Evolutionary conservation across 2,329 filamentous ascomycete genomes (phyloP).

Genomic region (Venturia pyrina): DNA sequence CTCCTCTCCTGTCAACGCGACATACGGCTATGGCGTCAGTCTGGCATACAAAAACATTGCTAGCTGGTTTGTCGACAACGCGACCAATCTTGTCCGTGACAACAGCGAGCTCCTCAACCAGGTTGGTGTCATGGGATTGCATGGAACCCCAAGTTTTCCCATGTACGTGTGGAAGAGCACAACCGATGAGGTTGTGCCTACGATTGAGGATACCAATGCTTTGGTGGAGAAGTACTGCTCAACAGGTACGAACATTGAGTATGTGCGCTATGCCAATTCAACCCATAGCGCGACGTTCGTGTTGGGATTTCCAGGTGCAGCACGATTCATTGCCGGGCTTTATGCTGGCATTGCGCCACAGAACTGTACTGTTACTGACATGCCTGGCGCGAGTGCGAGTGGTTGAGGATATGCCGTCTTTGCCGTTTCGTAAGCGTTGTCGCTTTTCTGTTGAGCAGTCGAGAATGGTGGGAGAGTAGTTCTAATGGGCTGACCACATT

Average conservation of each 20-base stretch:
- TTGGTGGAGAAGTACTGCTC: slow-evolving; percentile 13
- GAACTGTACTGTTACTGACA: not conserved
- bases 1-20: not conserved
- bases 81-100: not conserved
- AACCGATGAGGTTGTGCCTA: slow-evolving; percentile 21
- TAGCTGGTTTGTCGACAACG: not conserved
- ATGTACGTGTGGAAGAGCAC: slow-evolving; percentile 24
- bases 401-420: not conserved
- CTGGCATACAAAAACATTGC: not conserved
- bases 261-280: not conserved
- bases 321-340: not conserved
- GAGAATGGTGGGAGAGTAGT: no score
- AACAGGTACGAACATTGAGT: not conserved
- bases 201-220: slow-evolving; percentile 12
- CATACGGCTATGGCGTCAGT: not conserved
- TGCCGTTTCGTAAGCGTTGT: not conserved
- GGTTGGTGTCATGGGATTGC: slow-evolving; percentile 14
- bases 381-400: not conserved
- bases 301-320: not conserved
- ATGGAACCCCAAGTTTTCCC: slow-evolving; percentile 18
- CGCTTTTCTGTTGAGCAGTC: not conserved
- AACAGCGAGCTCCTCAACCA: slow-evolving; percentile 11
- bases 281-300: not conserved
- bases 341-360: not conserved
- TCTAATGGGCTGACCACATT: no score